A percentile compares a stretch with the other conserved stretches of the same genome.
These are phyloP conservation scores for Xylaria flabelliformis DNA, from an alignment of 495 filamentous ascomycete genomes.

Conservation along the genomic window DNA sequence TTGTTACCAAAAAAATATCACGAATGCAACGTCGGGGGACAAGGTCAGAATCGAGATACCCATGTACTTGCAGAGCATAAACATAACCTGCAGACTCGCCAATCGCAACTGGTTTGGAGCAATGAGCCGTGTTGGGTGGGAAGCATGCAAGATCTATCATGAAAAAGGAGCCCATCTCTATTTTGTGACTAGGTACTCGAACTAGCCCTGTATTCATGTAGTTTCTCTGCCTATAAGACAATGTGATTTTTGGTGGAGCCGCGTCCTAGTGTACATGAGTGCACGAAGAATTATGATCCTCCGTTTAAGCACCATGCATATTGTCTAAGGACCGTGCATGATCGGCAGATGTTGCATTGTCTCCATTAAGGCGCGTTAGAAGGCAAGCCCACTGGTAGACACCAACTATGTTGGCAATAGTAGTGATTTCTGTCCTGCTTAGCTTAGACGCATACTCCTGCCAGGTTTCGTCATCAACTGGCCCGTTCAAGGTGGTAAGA, in stretches of 20 bases:
- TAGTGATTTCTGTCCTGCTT: conserved; percentile 21
- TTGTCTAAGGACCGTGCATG: not conserved
- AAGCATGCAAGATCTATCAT: not conserved
- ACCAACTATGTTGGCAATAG: conserved; percentile 18
- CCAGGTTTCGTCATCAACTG: conserved; percentile 21
- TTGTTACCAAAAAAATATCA: not conserved
- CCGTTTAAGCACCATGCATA: conserved; percentile 2
- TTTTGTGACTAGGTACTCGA: not conserved
- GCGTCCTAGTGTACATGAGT: too few species aligned
- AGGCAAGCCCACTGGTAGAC: conserved; percentile 26
- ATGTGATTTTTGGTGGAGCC: not conserved
- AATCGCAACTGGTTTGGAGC: not conserved
- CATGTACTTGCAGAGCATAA: not conserved
- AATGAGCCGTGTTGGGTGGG: not conserved
- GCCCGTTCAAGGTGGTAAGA: conserved; percentile 15
- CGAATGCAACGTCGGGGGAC: not conserved
- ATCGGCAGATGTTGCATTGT: not conserved
- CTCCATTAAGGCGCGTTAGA: conserved; percentile 20
- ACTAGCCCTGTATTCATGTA: not conserved
- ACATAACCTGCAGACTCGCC: not conserved
- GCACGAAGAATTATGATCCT: too few species aligned
- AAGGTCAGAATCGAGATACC: not conserved
- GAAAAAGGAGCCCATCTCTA: not conserved
- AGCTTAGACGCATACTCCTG: conserved; percentile 14
- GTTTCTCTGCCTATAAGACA: not conserved